Evolutionary conservation across 139 green algal genomes (phyloP), one percentile per base, ranked within the genome.

Genomic region (Micractinium conductrix): DNA sequence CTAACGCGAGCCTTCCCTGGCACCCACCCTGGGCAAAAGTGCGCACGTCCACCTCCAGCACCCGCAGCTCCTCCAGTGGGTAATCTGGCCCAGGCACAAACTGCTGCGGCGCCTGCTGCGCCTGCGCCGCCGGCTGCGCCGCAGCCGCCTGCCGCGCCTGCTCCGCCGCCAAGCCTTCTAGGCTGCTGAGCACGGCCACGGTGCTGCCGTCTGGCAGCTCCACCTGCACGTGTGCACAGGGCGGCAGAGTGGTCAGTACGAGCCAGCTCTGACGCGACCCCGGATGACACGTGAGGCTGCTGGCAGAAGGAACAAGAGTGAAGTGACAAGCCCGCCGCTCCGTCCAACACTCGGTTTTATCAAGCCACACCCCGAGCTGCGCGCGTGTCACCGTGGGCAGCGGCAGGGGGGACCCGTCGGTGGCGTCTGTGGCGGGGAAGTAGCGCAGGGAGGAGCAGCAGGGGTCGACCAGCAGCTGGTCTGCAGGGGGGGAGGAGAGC

Each of bases 41-140:
- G 21, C 37, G 78, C 30, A 96, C 86, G 72, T 96, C 93, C n/a
- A 96, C 21, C 86, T 94, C 90, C 78, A 94, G 55, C 71, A 95
- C 70, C 28, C 92, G 63, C 0, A 84, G 85, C 30, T 89, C 82
- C 70, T 94, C 89, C 50, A 93, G 84, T 0, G 88, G n/a, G 21
- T 62, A 43, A 30, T 55, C 37, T 17, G 84, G 70, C 37, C 70
- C 21, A 26, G 67, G 28, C 17, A 80, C 74, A 67, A 80, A 68
- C 75, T 28, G 42, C 26, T 7, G 42, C 42, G 16, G 70, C 70
- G 19, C 53, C 7, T 19, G 19, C 53, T 22, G 6, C 53, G 24
- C 19, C 53, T 21, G 14, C 35, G 24, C 40, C 42, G 50, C 60
- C 43, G 22, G 26, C 38, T 42, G 35, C 21, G 19, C 69, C 35